A percentile compares a stretch with the other conserved stretches of the same genome.
Conservation (phyloP, 495 filamentous ascomycete genomes). For the Glonium stellatum region DNA sequence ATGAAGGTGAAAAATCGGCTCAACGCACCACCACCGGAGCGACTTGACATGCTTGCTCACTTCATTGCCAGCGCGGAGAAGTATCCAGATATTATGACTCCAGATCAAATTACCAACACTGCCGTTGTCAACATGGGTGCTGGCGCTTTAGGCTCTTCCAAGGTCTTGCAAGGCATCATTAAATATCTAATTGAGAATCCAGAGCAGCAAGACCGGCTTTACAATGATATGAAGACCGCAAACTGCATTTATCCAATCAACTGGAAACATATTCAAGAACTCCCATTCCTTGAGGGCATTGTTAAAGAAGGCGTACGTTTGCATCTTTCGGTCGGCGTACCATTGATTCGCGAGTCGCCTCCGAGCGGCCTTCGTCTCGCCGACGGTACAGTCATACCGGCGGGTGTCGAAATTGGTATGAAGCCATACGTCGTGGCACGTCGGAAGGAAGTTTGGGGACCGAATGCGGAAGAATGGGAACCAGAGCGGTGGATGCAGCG, state of each 20-base stretch:
- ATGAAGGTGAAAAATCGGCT: not conserved
- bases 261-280: not conserved
- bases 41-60: not conserved
- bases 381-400: conserved; percentile 7
- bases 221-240: not conserved
- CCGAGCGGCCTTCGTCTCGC: conserved; percentile 6
- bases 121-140: not conserved
- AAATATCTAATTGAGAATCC: not conserved
- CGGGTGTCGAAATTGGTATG: conserved; percentile 18
- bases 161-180: not conserved
- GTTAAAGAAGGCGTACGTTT: conserved; percentile 17
- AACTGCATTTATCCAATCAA: not conserved
- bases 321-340: conserved; percentile 17
- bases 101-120: not conserved
- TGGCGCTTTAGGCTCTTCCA: not conserved
- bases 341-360: conserved; percentile 13
- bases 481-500: conserved; percentile 19
- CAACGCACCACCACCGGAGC: not conserved
- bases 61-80: not conserved
- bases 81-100: not conserved
- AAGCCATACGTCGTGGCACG: conserved; percentile 13
- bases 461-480: conserved; percentile 3
- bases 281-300: not conserved
- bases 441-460: conserved; percentile 4
- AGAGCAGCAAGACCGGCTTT: not conserved